phyloP scores from a whole-genome alignment of 352 stramenopile genomes.

The Phytophthora sp. region DNA sequence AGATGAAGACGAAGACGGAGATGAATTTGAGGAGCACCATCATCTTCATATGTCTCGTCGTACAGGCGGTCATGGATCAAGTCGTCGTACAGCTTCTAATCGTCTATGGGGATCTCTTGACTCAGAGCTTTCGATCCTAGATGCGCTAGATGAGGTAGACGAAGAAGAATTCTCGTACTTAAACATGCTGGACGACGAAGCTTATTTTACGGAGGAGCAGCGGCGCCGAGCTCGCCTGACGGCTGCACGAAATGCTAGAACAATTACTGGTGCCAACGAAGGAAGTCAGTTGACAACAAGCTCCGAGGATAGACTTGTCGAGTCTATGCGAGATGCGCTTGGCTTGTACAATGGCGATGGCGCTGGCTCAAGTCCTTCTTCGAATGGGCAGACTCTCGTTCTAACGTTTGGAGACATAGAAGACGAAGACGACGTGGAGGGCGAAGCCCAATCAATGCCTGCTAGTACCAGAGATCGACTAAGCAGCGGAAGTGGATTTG shows the following conservation, averaged over 20 bases:
- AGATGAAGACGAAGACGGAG: slow-evolving; percentile 61
- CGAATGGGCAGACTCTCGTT: slow-evolving; percentile 41
- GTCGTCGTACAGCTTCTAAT: slow-evolving; percentile 40
- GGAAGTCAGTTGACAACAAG: slow-evolving; percentile 9
- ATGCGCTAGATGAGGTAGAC: slow-evolving; percentile 82
- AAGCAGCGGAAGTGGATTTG: slow-evolving; percentile 10
- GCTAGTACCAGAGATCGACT: slow-evolving; percentile 4
- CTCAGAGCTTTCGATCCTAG: slow-evolving; percentile 68
- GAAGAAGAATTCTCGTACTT: slow-evolving; percentile 87
- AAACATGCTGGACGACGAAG: slow-evolving; percentile 77
- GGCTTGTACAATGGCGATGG: slow-evolving; percentile 27
- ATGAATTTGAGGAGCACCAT: slow-evolving; percentile 67
- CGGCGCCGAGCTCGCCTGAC: slow-evolving; percentile 42
- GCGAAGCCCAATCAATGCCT: background rate
- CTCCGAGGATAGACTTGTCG: slow-evolving; percentile 42
- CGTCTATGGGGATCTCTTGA: slow-evolving; percentile 78
- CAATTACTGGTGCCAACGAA: slow-evolving; percentile 13
- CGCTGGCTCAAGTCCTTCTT: slow-evolving; percentile 9
- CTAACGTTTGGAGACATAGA: slow-evolving; percentile 49
- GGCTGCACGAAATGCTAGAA: slow-evolving; percentile 26
- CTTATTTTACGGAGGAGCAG: slow-evolving; percentile 60
- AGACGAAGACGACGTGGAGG: slow-evolving; percentile 23
- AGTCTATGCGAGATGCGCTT: slow-evolving; percentile 47
- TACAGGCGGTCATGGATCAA: slow-evolving; percentile 31
- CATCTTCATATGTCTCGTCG: slow-evolving; percentile 60